phyloP scores from a whole-genome alignment of 768 basidiomycete genomes.

The Pleurotus pulmonarius region DNA sequence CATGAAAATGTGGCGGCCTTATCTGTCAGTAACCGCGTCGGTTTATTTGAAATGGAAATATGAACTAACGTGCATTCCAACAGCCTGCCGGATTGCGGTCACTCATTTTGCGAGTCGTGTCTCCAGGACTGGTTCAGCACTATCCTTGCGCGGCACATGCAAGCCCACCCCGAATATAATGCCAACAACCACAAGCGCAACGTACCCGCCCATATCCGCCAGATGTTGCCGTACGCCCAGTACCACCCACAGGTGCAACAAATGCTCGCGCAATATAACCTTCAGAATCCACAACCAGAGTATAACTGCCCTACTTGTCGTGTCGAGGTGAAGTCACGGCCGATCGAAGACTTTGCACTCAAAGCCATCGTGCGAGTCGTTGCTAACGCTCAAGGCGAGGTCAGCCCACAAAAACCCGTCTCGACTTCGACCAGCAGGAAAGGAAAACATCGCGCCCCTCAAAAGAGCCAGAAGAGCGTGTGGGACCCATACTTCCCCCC shows the following conservation, averaged over 20 bases:
- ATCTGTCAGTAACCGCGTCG: constrained; percentile 40
- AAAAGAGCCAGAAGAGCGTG: constrained; percentile 17
- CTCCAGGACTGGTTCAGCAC: constrained; percentile 53
- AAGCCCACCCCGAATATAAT: constrained; percentile 41
- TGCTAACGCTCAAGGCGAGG: constrained; percentile 46
- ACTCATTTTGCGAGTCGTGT: constrained; percentile 64
- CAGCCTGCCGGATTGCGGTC: constrained; percentile 66
- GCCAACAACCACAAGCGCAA: constrained; percentile 21
- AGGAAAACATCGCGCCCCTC: constrained; percentile 13
- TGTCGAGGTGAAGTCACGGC: constrained; percentile 40
- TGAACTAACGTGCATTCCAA: no score
- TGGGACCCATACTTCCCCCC: constrained; percentile 47
- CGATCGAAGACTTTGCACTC: constrained; percentile 58
- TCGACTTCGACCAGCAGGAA: constrained; percentile 16
- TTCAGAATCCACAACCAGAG: constrained; percentile 34
- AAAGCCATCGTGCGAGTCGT: constrained; percentile 53
- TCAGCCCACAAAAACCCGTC: constrained; percentile 31
- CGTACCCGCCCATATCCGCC: constrained; percentile 12
- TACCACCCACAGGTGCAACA: constrained; percentile 23
- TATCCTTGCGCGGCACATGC: constrained; percentile 45
- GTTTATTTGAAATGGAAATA: no score
- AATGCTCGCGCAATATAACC: constrained; percentile 22
- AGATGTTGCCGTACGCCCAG: constrained; percentile 10
- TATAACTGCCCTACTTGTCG: constrained; percentile 73
- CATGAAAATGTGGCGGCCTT: constrained; percentile 61